A percentile compares a stretch with the other conserved stretches of the same genome.
phyloP scores from a whole-genome alignment of 1,139 yeast genomes.

The Sugiyamaella japonica region DNA sequence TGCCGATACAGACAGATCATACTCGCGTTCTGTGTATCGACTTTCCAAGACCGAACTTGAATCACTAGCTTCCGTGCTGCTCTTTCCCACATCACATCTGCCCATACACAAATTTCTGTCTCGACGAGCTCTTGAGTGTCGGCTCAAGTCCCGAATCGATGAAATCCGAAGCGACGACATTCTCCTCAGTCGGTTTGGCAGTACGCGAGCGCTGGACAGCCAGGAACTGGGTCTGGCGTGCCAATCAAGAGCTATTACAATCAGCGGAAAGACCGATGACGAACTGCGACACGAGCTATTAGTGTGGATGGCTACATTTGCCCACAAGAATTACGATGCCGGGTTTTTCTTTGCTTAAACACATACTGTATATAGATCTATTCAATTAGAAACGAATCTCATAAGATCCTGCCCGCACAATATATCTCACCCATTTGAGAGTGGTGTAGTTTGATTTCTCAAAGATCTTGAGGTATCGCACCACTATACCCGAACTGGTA shows the following conservation, averaged over 20 bases:
- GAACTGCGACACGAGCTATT: slow-evolving; percentile 24
- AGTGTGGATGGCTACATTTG: slow-evolving; percentile 30
- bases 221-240: slow-evolving; percentile 36
- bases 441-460: slow-evolving; percentile 69
- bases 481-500: slow-evolving; percentile 74
- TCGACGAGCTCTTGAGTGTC: slow-evolving; percentile 15
- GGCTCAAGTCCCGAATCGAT: slow-evolving; percentile 28
- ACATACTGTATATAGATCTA: neutral
- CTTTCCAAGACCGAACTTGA: slow-evolving; percentile 23
- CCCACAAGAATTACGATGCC: slow-evolving; percentile 30
- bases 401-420: slow-evolving; percentile 73
- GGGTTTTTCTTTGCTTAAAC: slow-evolving; percentile 28
- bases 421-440: slow-evolving; percentile 84
- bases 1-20: neutral
- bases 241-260: slow-evolving; percentile 34
- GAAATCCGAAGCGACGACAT: slow-evolving; percentile 35
- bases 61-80: slow-evolving; percentile 19
- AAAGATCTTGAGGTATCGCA: slow-evolving; percentile 67
- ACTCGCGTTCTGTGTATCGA: slow-evolving; percentile 25
- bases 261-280: slow-evolving; percentile 12
- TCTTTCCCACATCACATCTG: slow-evolving; percentile 15
- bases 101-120: slow-evolving; percentile 25
- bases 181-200: slow-evolving; percentile 36
- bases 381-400: slow-evolving; percentile 60
- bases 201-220: slow-evolving; percentile 33